A percentile compares a stretch with the other conserved stretches of the same genome.
Conservation (phyloP, 2,329 filamentous ascomycete species). For the Pyrenochaeta sp. region DNA sequence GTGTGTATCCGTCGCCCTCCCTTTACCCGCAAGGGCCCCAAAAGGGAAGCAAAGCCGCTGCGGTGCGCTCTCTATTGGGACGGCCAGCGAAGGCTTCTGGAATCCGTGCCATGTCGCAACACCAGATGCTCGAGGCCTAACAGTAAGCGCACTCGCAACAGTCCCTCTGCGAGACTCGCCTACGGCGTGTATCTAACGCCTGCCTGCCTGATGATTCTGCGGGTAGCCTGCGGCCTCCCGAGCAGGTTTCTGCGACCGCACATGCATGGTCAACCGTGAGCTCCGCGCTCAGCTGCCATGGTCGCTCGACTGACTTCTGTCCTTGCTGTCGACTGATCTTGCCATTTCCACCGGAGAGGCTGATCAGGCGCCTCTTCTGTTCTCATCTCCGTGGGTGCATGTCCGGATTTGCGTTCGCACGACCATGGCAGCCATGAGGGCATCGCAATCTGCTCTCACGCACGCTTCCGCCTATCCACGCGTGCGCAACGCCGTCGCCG, state of each 20-base stretch:
- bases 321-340: constrained; percentile 31
- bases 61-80: constrained; percentile 40
- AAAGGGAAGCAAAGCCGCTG: constrained; percentile 46
- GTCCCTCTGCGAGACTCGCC: constrained; percentile 20
- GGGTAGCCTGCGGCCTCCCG: constrained; percentile 24
- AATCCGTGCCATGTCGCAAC: constrained; percentile 40
- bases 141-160: constrained; percentile 29
- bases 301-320: constrained; percentile 18
- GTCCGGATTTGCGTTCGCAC: constrained; percentile 25
- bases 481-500: constrained; percentile 40
- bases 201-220: constrained; percentile 14
- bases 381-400: constrained; percentile 47
- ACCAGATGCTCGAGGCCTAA: constrained; percentile 35
- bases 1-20: constrained; percentile 28
- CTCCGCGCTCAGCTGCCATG: constrained; percentile 42
- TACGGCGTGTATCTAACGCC: constrained; percentile 24
- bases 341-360: constrained; percentile 38
- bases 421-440: constrained; percentile 34
- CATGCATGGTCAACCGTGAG: constrained; percentile 37
- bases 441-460: constrained; percentile 44
- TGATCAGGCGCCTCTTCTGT: constrained; percentile 38
- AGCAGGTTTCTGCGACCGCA: constrained; percentile 25
- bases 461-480: constrained; percentile 44
- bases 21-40: constrained; percentile 32
- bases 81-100: constrained; percentile 44